Percentiles rank a stretch among this genome's conserved stretches.
Conservation (phyloP, 2,329 filamentous ascomycete species). For the Colletotrichum chlorophyti region DNA sequence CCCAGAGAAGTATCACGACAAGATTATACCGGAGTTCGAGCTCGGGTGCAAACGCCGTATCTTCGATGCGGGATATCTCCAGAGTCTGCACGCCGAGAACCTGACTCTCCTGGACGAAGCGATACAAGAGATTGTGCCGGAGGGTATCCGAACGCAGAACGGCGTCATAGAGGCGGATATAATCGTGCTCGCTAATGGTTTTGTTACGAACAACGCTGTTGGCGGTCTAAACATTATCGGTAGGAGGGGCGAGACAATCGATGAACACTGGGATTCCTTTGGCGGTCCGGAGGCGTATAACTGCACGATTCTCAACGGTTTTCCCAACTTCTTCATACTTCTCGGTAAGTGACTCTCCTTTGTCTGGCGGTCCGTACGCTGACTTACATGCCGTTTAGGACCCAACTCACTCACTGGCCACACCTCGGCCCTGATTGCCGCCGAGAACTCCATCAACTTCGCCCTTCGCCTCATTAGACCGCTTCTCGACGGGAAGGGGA, state of each 20-base stretch:
- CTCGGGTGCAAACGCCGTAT: constrained; percentile 71
- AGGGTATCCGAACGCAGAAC: constrained; percentile 44
- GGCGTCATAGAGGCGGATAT: constrained; percentile 60
- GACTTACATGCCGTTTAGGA: constrained; percentile 37
- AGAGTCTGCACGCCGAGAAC: constrained; percentile 57
- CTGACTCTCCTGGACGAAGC: constrained; percentile 53
- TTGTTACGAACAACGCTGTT: constrained; percentile 61
- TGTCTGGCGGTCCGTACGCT: neutral
- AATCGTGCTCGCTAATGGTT: constrained; percentile 68
- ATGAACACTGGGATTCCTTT: constrained; percentile 62
- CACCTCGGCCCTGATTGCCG: constrained; percentile 63
- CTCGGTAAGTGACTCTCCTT: constrained; percentile 46
- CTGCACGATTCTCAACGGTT: constrained; percentile 62
- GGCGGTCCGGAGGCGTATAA: constrained; percentile 70
- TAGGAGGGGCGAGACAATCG: constrained; percentile 53
- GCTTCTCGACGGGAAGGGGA: constrained; percentile 41
- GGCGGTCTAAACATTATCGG: constrained; percentile 61
- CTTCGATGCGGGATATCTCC: constrained; percentile 63
- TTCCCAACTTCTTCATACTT: constrained; percentile 71
- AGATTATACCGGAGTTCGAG: constrained; percentile 67
- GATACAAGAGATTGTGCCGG: constrained; percentile 52
- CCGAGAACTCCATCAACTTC: constrained; percentile 68
- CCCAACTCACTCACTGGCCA: constrained; percentile 71
- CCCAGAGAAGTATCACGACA: constrained; percentile 66
- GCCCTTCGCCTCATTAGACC: constrained; percentile 64